phyloP scores from a whole-genome alignment of 2,329 filamentous ascomycete species.

The Fusarium coffeatum region DNA sequence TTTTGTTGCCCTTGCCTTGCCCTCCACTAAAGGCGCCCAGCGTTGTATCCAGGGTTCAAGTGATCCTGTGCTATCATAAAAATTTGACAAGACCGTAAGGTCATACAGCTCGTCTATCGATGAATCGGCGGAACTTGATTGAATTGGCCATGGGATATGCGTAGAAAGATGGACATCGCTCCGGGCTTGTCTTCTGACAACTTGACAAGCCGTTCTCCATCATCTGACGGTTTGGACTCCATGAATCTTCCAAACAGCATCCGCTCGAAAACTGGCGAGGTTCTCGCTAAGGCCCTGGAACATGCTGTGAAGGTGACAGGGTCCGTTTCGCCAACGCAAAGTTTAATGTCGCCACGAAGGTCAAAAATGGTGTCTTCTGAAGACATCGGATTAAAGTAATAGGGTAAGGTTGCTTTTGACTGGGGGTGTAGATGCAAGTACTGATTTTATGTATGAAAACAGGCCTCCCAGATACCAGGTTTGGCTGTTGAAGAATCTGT shows the following conservation, averaged over 20 bases:
- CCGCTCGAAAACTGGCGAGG: background rate
- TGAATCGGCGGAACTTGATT: background rate
- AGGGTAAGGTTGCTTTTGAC: too few relatives aligned
- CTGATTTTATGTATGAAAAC: too few relatives aligned
- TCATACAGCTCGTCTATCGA: background rate
- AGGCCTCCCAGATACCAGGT: too few relatives aligned
- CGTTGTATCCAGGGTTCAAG: background rate
- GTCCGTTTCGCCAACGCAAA: too few relatives aligned
- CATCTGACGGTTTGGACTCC: background rate
- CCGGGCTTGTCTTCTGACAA: background rate
- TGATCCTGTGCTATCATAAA: conserved; percentile 1
- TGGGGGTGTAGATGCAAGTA: too few relatives aligned
- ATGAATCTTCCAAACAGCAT: background rate
- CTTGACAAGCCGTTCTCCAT: background rate
- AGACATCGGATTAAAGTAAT: too few relatives aligned
- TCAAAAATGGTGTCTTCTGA: too few relatives aligned
- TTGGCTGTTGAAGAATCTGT: too few relatives aligned
- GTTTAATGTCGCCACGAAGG: too few relatives aligned
- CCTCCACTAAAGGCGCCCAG: too few relatives aligned
- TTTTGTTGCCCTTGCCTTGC: too few relatives aligned
- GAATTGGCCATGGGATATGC: background rate
- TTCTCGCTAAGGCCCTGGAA: background rate
- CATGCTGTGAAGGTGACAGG: too few relatives aligned
- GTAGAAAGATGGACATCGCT: background rate
- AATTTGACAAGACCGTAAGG: conserved; percentile 5